These are phyloP conservation scores for Starmerella sirachaensis DNA, from an alignment of 805 yeast genomes.

Conservation along the genomic window DNA sequence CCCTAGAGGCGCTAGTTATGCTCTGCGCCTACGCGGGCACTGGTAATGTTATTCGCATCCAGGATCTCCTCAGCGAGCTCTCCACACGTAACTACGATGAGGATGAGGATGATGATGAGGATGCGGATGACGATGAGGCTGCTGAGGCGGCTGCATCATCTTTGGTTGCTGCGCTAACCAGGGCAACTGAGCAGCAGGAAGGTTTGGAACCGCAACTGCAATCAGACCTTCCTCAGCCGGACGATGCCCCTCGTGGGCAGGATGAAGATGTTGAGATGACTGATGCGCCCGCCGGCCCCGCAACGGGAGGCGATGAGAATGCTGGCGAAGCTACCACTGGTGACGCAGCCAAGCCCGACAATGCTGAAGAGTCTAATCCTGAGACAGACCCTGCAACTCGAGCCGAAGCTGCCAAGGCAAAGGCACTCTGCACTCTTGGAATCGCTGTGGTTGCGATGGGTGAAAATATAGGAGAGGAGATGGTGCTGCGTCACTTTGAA, in stretches of 20 bases:
- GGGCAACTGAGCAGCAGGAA: conserved; percentile 5
- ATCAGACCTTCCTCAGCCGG: too few relatives aligned
- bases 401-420: conserved; percentile 38
- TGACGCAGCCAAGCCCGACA: conserved; percentile 14
- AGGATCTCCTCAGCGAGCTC: conserved; percentile 77
- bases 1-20: conserved; percentile 77
- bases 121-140: conserved; percentile 29
- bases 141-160: conserved; percentile 2
- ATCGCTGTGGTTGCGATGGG: conserved; percentile 93
- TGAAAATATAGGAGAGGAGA: conserved; percentile 94
- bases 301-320: conserved; percentile 6
- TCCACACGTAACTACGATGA: conserved; percentile 52
- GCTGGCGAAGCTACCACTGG: conserved; percentile 20
- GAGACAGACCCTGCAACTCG: conserved; percentile 24
- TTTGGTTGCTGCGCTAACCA: conserved; percentile 9
- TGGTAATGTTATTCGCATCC: conserved; percentile 92
- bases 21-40: conserved; percentile 96
- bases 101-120: conserved; percentile 48
- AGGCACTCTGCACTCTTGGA: conserved; percentile 88
- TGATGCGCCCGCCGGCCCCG: conserved; percentile 14
- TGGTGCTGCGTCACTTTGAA: conserved; percentile 93
- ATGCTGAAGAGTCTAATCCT: conserved; percentile 25
- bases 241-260: too few relatives aligned
- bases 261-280: conserved; percentile 22
- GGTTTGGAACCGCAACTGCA: too few relatives aligned